Evolutionary conservation across 2,329 filamentous ascomycete genomes (phyloP).

Genomic region (Orbilia quercus): DNA sequence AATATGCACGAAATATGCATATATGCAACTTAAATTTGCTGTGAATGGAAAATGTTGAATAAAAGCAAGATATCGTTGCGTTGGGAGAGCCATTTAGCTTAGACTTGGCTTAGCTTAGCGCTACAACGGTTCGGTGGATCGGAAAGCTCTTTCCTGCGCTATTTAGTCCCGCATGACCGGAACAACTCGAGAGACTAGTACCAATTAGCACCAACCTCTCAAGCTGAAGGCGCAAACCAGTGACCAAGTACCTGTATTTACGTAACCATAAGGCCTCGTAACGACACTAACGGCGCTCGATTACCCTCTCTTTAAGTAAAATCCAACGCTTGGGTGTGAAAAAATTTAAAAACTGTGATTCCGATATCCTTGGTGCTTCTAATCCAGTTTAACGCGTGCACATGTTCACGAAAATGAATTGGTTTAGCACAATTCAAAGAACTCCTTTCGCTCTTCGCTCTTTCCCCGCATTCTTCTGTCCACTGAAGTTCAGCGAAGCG

Average conservation of each 20-base stretch:
- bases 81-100: slow-evolving; percentile 19
- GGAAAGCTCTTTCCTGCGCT: slow-evolving; percentile 19
- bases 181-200: slow-evolving; percentile 20
- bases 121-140: slow-evolving; percentile 47
- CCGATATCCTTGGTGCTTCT: slow-evolving; percentile 1
- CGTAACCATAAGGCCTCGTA: slow-evolving; percentile 15
- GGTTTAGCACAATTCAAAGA: neutral
- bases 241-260: neutral
- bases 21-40: neutral
- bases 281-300: slow-evolving; percentile 3
- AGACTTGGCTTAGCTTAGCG: slow-evolving; percentile 21
- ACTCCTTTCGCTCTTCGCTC: no score
- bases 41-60: slow-evolving; percentile 3
- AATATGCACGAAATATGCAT: neutral
- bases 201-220: slow-evolving; percentile 12
- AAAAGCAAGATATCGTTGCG: slow-evolving; percentile 7
- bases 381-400: neutral
- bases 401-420: slow-evolving; percentile 8
- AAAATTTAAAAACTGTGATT: neutral
- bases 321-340: slow-evolving; percentile 19
- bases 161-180: slow-evolving; percentile 48
- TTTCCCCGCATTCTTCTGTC: slow-evolving; percentile 32
- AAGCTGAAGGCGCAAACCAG: neutral
- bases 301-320: slow-evolving; percentile 12
- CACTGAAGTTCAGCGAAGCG: neutral